These are phyloP conservation scores for Scheffersomyces insectosa DNA, from an alignment of 1,139 yeast species.

Conservation along the genomic window DNA sequence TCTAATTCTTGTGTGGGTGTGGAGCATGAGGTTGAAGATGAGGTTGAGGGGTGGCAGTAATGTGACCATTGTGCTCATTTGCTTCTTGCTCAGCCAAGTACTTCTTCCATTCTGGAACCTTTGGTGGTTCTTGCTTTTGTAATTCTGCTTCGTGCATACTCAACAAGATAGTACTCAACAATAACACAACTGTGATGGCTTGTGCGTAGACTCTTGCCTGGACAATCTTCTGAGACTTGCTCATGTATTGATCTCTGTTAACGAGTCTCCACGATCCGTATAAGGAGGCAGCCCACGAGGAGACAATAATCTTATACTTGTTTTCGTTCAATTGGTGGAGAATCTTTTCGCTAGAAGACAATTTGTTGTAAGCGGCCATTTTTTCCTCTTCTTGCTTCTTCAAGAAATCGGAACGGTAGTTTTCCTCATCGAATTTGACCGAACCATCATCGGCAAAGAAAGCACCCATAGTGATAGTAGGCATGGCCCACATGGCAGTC, in stretches of 20 bases:
- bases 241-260: slow-evolving; percentile 74
- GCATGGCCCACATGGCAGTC: slow-evolving; percentile 59
- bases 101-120: slow-evolving; percentile 44
- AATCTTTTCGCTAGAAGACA: slow-evolving; percentile 12
- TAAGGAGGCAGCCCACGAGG: slow-evolving; percentile 85
- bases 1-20: slow-evolving; percentile 51
- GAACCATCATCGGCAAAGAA: slow-evolving; percentile 64
- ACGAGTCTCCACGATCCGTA: slow-evolving; percentile 81
- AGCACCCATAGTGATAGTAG: slow-evolving; percentile 58
- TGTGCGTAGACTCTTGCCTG: slow-evolving; percentile 96
- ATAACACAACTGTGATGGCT: slow-evolving; percentile 66
- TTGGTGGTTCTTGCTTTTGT: slow-evolving; percentile 33
- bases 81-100: slow-evolving; percentile 25
- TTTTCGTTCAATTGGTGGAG: slow-evolving; percentile 50
- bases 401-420: slow-evolving; percentile 36
- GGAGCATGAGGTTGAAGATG: slow-evolving; percentile 68
- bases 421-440: slow-evolving; percentile 50
- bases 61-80: slow-evolving; percentile 26
- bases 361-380: slow-evolving; percentile 13
- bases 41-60: slow-evolving; percentile 86
- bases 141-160: slow-evolving; percentile 62
- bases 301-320: slow-evolving; percentile 75
- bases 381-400: slow-evolving; percentile 11
- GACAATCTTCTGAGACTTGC: slow-evolving; percentile 80
- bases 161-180: slow-evolving; percentile 64